Percentiles rank a stretch among this genome's conserved stretches.
These are phyloP conservation scores for Tephrocybe sp. DNA, from an alignment of 768 basidiomycete genomes.

Conservation along the genomic window DNA sequence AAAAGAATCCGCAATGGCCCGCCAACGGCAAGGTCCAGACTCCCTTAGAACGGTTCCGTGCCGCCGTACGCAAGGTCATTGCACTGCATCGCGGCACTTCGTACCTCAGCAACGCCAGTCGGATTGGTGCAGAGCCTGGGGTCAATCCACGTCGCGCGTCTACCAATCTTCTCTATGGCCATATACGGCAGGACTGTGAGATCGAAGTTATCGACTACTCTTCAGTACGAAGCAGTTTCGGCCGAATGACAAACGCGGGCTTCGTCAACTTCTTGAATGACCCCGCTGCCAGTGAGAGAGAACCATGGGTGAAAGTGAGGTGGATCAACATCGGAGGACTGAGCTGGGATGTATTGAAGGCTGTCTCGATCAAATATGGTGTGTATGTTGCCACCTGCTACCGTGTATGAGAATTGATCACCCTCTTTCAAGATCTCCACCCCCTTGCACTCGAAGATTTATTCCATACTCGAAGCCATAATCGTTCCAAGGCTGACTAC, in stretches of 20 bases:
- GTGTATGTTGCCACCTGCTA: slow-evolving; percentile 23
- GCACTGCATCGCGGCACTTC: slow-evolving; percentile 56
- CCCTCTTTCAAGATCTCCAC: slow-evolving; percentile 50
- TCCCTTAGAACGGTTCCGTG: slow-evolving; percentile 54
- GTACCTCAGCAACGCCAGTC: slow-evolving; percentile 29
- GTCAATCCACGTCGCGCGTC: slow-evolving; percentile 64
- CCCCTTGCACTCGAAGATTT: slow-evolving; percentile 74
- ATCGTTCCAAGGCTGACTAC: slow-evolving; percentile 71
- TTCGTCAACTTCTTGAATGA: slow-evolving; percentile 59
- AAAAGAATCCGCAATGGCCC: slow-evolving; percentile 15
- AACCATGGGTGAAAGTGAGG: slow-evolving; percentile 66
- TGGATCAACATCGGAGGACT: slow-evolving; percentile 75
- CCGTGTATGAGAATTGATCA: not conserved
- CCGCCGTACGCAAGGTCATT: slow-evolving; percentile 61
- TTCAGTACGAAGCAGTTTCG: slow-evolving; percentile 49
- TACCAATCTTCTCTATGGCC: slow-evolving; percentile 54
- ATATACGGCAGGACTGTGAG: slow-evolving; percentile 58
- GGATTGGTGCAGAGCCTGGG: slow-evolving; percentile 70
- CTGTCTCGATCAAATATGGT: slow-evolving; percentile 66
- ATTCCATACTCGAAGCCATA: slow-evolving; percentile 52
- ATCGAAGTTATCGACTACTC: slow-evolving; percentile 74
- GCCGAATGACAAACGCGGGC: slow-evolving; percentile 58
- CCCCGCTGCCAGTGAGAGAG: slow-evolving; percentile 41
- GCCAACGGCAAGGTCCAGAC: slow-evolving; percentile 17
- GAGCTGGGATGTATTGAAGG: slow-evolving; percentile 74